A percentile compares a stretch with the other conserved stretches of the same genome.
phyloP scores from a whole-genome alignment of 176 grass and related monocot genomes.

The Otatea glauca region DNA sequence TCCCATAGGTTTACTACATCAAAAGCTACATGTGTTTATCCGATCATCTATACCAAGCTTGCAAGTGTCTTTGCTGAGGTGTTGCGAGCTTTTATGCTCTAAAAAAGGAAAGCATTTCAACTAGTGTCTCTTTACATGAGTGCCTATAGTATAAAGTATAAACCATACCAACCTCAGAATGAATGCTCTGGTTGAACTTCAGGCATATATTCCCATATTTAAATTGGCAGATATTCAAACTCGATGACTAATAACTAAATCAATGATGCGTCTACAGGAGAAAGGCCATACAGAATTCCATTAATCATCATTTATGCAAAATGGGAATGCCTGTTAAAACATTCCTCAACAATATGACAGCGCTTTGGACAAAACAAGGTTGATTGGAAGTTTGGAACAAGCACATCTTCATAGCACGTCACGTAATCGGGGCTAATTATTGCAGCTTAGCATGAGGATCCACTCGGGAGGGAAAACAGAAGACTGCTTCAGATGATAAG shows the following conservation, averaged over 20 bases:
- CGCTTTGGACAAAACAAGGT: conserved; percentile 3
- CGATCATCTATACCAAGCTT: neutral
- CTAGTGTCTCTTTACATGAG: neutral
- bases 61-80: neutral
- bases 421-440: conserved; percentile 37
- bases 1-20: neutral
- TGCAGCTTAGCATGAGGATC: conserved; percentile 33
- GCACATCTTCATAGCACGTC: conserved; percentile 1
- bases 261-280: neutral
- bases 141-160: neutral
- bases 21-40: neutral
- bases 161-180: neutral
- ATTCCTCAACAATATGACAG: conserved; percentile 1
- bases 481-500: conserved; percentile 8
- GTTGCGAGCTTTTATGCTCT: neutral
- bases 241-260: neutral
- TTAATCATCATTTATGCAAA: conserved; percentile 19
- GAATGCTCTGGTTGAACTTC: neutral
- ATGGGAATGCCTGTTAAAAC: neutral
- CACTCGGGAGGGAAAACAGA: conserved; percentile 3
- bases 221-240: neutral
- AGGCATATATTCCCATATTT: neutral
- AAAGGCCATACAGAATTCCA: neutral
- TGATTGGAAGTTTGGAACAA: neutral
- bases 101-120: neutral